Conservation (phyloP, 805 yeast genomes). For the Torulaspora delbrueckii region DNA sequence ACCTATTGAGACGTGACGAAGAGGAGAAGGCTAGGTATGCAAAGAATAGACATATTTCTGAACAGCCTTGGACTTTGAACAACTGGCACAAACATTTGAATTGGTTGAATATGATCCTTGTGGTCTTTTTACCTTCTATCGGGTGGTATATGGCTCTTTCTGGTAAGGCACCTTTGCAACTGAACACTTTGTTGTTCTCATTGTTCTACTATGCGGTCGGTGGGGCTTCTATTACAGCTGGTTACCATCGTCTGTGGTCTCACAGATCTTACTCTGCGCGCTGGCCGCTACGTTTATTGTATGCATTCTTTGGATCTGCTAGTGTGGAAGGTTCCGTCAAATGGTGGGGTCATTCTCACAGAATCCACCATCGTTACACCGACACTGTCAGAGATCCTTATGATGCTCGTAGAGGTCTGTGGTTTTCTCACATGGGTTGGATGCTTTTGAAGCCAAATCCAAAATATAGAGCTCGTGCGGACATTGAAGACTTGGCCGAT, state of each 20-base stretch:
- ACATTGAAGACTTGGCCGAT: slow-evolving; percentile 68
- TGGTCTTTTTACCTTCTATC: slow-evolving; percentile 51
- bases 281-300: slow-evolving; percentile 56
- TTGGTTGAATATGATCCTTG: slow-evolving; percentile 70
- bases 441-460: slow-evolving; percentile 78
- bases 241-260: slow-evolving; percentile 76
- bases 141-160: slow-evolving; percentile 46
- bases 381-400: slow-evolving; percentile 81
- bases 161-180: slow-evolving; percentile 43
- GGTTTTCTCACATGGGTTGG: slow-evolving; percentile 86
- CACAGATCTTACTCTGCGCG: slow-evolving; percentile 68
- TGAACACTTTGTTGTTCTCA: slow-evolving; percentile 45
- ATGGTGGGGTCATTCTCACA: slow-evolving; percentile 86
- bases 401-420: slow-evolving; percentile 78
- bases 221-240: slow-evolving; percentile 78
- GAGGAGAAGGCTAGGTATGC: slow-evolving; percentile 40
- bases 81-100: slow-evolving; percentile 75
- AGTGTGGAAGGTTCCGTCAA: slow-evolving; percentile 80
- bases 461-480: slow-evolving; percentile 74
- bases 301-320: slow-evolving; percentile 76
- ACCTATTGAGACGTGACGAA: slow-evolving; percentile 42
- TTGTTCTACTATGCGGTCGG: slow-evolving; percentile 50
- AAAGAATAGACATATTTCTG: slow-evolving; percentile 55
- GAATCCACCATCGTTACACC: slow-evolving; percentile 83
- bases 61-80: slow-evolving; percentile 66